A percentile compares a stretch with the other conserved stretches of the same genome.
These are phyloP conservation scores for Cardamine occulta DNA, from an alignment of 345 rosid genomes.

Conservation along the genomic window DNA sequence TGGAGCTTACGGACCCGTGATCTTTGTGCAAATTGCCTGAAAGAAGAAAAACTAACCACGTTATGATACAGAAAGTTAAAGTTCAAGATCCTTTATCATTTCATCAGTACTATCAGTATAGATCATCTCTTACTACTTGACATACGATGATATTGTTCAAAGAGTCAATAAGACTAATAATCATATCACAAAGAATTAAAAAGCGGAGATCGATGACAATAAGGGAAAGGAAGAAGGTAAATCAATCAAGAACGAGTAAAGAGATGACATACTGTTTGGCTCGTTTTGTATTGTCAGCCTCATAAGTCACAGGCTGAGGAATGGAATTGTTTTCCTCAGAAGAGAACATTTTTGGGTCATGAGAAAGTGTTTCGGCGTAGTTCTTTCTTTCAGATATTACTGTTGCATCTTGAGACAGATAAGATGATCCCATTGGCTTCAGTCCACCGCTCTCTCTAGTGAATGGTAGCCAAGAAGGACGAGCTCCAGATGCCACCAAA, in stretches of 20 bases:
- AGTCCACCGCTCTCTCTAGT: slow-evolving; percentile 54
- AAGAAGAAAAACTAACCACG: slow-evolving; percentile 32
- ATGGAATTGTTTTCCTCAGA: slow-evolving; percentile 58
- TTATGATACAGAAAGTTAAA: slow-evolving; percentile 21
- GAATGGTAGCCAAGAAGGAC: slow-evolving; percentile 54
- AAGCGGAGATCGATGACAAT: neutral
- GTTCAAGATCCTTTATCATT: neutral
- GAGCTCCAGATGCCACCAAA: slow-evolving; percentile 48
- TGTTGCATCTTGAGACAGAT: slow-evolving; percentile 58
- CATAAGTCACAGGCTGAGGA: slow-evolving; percentile 54
- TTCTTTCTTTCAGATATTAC: slow-evolving; percentile 61
- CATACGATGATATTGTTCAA: neutral
- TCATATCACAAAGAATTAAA: neutral
- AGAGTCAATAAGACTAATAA: slow-evolving; percentile 9
- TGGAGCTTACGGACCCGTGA: slow-evolving; percentile 98
- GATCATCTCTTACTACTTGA: slow-evolving; percentile 2
- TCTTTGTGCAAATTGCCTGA: slow-evolving; percentile 99
- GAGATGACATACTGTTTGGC: slow-evolving; percentile 84
- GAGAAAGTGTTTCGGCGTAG: slow-evolving; percentile 50
- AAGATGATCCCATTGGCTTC: slow-evolving; percentile 58
- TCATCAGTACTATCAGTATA: neutral
- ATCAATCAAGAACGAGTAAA: slow-evolving; percentile 23
- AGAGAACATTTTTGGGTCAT: slow-evolving; percentile 61
- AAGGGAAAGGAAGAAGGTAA: neutral
- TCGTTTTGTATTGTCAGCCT: slow-evolving; percentile 67